Evolutionary conservation across 176 grass and related monocot species (phyloP).

Genomic region (Poa annua): DNA sequence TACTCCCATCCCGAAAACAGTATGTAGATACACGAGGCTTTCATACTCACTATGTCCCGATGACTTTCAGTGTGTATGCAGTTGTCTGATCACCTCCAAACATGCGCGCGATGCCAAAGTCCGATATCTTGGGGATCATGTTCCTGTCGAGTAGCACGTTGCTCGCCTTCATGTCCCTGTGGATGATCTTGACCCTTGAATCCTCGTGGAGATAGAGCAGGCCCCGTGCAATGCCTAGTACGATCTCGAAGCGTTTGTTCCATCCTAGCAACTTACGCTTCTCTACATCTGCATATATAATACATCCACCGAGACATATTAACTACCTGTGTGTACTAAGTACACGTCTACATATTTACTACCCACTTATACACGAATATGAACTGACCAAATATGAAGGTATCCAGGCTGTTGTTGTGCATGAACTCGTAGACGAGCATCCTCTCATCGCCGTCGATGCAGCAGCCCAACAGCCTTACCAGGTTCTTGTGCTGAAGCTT

Average conservation of each 20-base stretch:
- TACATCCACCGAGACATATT: neutral
- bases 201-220: constrained; percentile 56
- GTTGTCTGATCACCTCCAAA: constrained; percentile 56
- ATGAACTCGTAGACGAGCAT: constrained; percentile 63
- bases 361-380: too few relatives aligned
- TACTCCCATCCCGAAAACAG: too few relatives aligned
- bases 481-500: constrained; percentile 59
- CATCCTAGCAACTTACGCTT: constrained; percentile 39
- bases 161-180: constrained; percentile 47
- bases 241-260: constrained; percentile 43
- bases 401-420: constrained; percentile 58
- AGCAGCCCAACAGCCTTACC: constrained; percentile 44
- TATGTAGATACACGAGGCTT: too few relatives aligned
- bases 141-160: constrained; percentile 48
- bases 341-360: too few relatives aligned
- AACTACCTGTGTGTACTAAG: too few relatives aligned
- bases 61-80: constrained; percentile 43
- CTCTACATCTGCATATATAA: constrained; percentile 37
- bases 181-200: constrained; percentile 60
- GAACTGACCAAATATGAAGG: constrained; percentile 56
- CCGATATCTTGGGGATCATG: constrained; percentile 49
- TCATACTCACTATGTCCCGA: constrained; percentile 54
- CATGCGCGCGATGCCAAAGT: constrained; percentile 53
- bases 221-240: constrained; percentile 45
- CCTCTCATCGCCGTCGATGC: constrained; percentile 54